Base-by-base conservation (phyloP, 2,329 filamentous ascomycete genomes). In the Clonostachys rosea region DNA sequence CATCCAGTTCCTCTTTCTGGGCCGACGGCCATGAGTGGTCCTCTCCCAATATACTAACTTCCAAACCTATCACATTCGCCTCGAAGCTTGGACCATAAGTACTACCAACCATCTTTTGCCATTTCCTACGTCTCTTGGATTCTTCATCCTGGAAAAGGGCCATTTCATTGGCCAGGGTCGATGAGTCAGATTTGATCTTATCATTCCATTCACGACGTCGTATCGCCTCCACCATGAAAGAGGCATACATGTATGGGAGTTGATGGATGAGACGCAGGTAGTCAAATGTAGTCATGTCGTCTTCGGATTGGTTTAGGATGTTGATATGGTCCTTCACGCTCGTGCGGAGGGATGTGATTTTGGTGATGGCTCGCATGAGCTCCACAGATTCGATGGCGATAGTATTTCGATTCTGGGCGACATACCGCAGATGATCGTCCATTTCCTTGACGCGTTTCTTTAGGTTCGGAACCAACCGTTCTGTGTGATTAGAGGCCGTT, bases 101-200 rank as follows among this genome's bases (percentile, higher is more conserved):
- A 57, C 84, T 84, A 8, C 89, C 90, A 42, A 95, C 86, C 54
- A 81, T 86, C 59, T 91, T 95, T 50, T 92, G 78, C 94, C 94
- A 99, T 59, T 88, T 95, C 57, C 87, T 88, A 42, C 94, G 81
- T 45, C 94, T 78, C 57, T 92, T 91, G 44, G 89, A 81, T 63
- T 99, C 94, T 65, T 97, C 94, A 50, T 96, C 91, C 59, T 94
- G 89, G 53, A 95, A 92, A 1, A 89, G 74, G 2, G 91, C 89
- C 78, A 97, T 89, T 61, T 97, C 92, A 62, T 97, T 95, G 24
- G 91, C 90, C 24, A 99, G 71, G 0, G 87, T 89, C 3, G 88
- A 84, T 1, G 92, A 94, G 58, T 97, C 94, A 3, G 81, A 79
- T 61, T 87, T 89, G 64, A 97, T 86, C 66, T 95, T 96, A 45